These are phyloP conservation scores for Stellera chamaejasme DNA, from an alignment of 345 rosid species.

Conservation along the genomic window DNA sequence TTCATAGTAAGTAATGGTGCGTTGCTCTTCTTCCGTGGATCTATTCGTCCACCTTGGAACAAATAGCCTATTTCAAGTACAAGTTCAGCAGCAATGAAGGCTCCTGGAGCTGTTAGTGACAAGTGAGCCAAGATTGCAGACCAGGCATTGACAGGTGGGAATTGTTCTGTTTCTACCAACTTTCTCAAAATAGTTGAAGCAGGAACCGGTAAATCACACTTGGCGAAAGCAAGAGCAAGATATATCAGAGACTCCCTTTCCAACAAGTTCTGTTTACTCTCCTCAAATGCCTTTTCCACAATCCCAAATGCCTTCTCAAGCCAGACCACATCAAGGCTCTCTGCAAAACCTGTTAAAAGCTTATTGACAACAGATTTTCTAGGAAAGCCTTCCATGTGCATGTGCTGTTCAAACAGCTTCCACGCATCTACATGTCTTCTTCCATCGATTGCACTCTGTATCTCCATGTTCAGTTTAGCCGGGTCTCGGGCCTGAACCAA, in stretches of 20 bases:
- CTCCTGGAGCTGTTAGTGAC: constrained; percentile 64
- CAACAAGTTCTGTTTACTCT: constrained; percentile 65
- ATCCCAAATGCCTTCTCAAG: constrained; percentile 56
- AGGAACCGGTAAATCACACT: constrained; percentile 52
- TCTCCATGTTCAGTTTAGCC: constrained; percentile 49
- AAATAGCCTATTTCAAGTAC: constrained; percentile 77
- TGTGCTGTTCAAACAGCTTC: constrained; percentile 62
- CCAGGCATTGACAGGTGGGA: constrained; percentile 78
- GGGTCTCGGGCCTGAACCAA: constrained; percentile 81
- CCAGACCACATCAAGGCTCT: constrained; percentile 50
- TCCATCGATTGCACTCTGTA: constrained; percentile 58
- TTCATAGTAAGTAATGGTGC: constrained; percentile 77
- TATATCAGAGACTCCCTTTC: constrained; percentile 68
- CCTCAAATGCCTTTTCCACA: constrained; percentile 62
- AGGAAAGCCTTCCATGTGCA: constrained; percentile 86
- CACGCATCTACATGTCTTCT: constrained; percentile 43
- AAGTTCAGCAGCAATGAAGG: constrained; percentile 79
- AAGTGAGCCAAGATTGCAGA: constrained; percentile 62
- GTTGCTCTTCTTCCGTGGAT: constrained; percentile 80
- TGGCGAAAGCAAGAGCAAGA: constrained; percentile 72
- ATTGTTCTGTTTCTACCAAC: constrained; percentile 58
- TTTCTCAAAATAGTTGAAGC: constrained; percentile 76
- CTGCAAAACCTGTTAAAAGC: constrained; percentile 45
- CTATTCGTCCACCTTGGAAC: constrained; percentile 68
- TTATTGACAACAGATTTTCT: constrained; percentile 56